Base-by-base conservation (phyloP, 371 early-diverging fungal species). In the Rhizomucor pusillus region DNA sequence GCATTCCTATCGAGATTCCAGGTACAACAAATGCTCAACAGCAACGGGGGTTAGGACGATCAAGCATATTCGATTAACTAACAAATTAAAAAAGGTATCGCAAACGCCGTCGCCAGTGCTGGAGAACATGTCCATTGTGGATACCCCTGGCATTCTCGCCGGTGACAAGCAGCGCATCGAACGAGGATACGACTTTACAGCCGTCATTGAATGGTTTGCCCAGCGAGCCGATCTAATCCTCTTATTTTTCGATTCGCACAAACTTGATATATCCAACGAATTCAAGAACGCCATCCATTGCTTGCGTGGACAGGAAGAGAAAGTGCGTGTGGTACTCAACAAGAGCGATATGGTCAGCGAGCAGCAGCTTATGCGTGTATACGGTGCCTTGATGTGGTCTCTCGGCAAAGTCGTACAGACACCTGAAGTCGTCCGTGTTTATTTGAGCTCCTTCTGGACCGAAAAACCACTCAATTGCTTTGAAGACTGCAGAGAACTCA, bases 321-420 rank as follows among this genome's bases (percentile, higher is more conserved):
- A 94, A 60, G 81, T 91, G 7, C 77, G 90, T 23, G 85, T 93
- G 0, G 85, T 93, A 12, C 73, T 94, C 18, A 94, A 94, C 77
- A 94, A 94, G 68, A 85, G 89, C 47, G 92, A 94, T 61, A 86
- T 84, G 86, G 86, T 94, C 41, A 86, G 72, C 57, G 85, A 86
- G 43, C 93, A 93, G 59, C 90, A 94, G 71, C 67, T 94, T 51
- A 89, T 94, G 91, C 79, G 94, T 20, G 93, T 93, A 74, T 90
- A 91, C 60, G 94, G 94, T 53, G 94, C 94, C 11, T 71, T 94
- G 73, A 94, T 94, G 94, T 94, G 94, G 94, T 91, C 94, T 20
- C 77, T 94, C 11, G 94, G 94, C 47, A 91, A 90, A 64, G 92
- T 94, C 1, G 78, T 94, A 4, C 80, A 87, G 40, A 89, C 92